These are phyloP conservation scores for Berkeleyomyces rouxiae DNA, from an alignment of 2,329 filamentous ascomycete species.

Conservation along the genomic window DNA sequence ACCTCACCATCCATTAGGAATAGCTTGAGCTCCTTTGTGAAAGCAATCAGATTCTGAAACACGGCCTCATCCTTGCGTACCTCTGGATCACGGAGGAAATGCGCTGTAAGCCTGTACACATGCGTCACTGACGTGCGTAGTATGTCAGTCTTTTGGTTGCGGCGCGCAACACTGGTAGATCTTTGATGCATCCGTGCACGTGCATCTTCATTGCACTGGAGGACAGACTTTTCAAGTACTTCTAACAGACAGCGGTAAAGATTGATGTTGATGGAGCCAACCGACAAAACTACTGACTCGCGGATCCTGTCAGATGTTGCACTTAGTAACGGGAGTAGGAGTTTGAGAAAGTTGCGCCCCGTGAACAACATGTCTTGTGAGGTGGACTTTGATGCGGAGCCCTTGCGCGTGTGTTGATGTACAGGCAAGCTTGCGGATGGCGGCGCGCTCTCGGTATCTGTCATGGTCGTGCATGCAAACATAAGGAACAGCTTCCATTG, in stretches of 20 bases:
- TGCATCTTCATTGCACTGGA: slow-evolving; percentile 74
- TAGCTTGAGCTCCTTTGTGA: slow-evolving; percentile 80
- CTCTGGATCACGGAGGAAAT: slow-evolving; percentile 64
- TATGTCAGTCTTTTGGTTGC: slow-evolving; percentile 70
- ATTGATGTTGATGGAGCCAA: slow-evolving; percentile 89
- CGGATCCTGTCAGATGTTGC: slow-evolving; percentile 66
- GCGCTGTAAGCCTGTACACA: slow-evolving; percentile 84
- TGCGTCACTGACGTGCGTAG: slow-evolving; percentile 89
- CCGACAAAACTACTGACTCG: slow-evolving; percentile 75
- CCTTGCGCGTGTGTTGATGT: slow-evolving; percentile 63
- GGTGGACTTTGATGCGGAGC: slow-evolving; percentile 48
- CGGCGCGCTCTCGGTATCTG: slow-evolving; percentile 50
- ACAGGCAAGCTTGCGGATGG: slow-evolving; percentile 26
- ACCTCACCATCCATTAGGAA: slow-evolving; percentile 92
- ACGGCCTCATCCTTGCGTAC: slow-evolving; percentile 83
- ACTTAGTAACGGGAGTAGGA: slow-evolving; percentile 73
- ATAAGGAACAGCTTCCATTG: slow-evolving; percentile 97
- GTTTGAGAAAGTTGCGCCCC: slow-evolving; percentile 76
- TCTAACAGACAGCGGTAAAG: slow-evolving; percentile 84
- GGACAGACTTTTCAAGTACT: slow-evolving; percentile 73
- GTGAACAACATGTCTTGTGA: slow-evolving; percentile 67
- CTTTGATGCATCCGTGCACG: slow-evolving; percentile 75
- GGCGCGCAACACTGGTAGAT: slow-evolving; percentile 62
- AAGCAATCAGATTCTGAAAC: slow-evolving; percentile 70
- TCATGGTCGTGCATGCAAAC: slow-evolving; percentile 90